A percentile compares a stretch with the other conserved stretches of the same genome.
Evolutionary conservation across 345 rosid species (phyloP).

Genomic region (Cardamine chenopodiifolia): DNA sequence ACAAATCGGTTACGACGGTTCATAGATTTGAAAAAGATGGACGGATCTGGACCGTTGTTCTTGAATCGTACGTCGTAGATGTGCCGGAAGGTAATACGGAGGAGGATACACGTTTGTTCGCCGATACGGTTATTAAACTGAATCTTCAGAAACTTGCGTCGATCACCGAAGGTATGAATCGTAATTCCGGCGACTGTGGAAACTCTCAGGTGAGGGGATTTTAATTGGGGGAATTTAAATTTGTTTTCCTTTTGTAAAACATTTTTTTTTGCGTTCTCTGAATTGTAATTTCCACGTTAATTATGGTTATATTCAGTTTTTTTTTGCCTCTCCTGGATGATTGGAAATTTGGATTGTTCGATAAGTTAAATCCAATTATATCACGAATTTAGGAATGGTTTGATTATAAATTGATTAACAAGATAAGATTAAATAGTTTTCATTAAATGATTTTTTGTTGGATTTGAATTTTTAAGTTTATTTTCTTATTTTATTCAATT

Average conservation of each 20-base stretch:
- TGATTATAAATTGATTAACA: not conserved
- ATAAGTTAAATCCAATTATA: not conserved
- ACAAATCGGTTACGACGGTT: conserved; percentile 75
- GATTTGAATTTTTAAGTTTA: not conserved
- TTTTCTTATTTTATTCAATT: not conserved
- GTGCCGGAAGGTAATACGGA: conserved; percentile 91
- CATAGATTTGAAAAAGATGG: conserved; percentile 51
- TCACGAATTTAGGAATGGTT: not conserved
- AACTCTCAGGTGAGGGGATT: conserved; percentile 19
- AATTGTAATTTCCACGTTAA: conserved; percentile 17
- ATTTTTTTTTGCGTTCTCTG: not conserved
- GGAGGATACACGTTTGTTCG: conserved; percentile 85
- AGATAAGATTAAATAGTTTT: too few species aligned
- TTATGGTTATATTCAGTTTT: not conserved
- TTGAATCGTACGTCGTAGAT: conserved; percentile 84
- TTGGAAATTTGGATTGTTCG: conserved; percentile 14
- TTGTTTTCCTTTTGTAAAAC: conserved; percentile 6
- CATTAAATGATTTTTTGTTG: not conserved
- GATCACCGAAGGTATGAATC: conserved; percentile 55
- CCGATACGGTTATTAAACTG: conserved; percentile 75
- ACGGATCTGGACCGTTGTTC: conserved; percentile 60
- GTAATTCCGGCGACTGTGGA: not conserved
- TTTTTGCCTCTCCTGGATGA: conserved; percentile 1
- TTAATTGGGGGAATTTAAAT: not conserved
- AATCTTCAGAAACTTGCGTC: conserved; percentile 83